Percentiles rank a stretch among this genome's conserved stretches.
phyloP scores from a whole-genome alignment of 371 early-diverging fungal species.

The Apophysomyces sp. region DNA sequence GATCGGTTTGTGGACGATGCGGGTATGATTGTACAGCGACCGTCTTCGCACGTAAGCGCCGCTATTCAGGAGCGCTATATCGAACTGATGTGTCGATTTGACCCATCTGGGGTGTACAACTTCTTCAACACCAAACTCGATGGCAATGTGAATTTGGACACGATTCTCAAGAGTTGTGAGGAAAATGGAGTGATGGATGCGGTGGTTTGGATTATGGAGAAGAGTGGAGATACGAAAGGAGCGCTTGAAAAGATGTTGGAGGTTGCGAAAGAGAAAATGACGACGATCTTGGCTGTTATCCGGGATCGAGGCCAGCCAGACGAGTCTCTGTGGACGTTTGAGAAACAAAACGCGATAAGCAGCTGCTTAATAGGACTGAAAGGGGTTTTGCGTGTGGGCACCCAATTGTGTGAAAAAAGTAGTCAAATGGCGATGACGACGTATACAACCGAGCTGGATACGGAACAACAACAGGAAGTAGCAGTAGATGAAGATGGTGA shows the following conservation, averaged over 20 bases:
- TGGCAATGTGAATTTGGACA: conserved; percentile 56
- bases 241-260: conserved; percentile 66
- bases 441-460: not conserved
- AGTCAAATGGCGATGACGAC: conserved; percentile 25
- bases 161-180: conserved; percentile 58
- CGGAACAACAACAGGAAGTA: not conserved
- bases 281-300: conserved; percentile 37
- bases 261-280: conserved; percentile 57
- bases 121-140: conserved; percentile 60
- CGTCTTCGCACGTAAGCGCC: conserved; percentile 14
- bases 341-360: conserved; percentile 52
- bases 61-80: conserved; percentile 68
- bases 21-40: conserved; percentile 8
- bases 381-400: conserved; percentile 63
- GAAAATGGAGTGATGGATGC: conserved; percentile 65
- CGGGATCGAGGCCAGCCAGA: conserved; percentile 24
- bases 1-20: conserved; percentile 7
- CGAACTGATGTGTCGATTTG: conserved; percentile 67
- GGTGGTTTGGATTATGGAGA: conserved; percentile 79
- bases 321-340: conserved; percentile 48
- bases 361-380: conserved; percentile 57
- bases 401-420: conserved; percentile 55
- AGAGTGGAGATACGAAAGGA: conserved; percentile 65
- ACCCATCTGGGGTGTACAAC: conserved; percentile 66
- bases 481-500: not conserved